Conservation (phyloP, 2,329 filamentous ascomycete genomes). For the Trichophyton verrucosum region DNA sequence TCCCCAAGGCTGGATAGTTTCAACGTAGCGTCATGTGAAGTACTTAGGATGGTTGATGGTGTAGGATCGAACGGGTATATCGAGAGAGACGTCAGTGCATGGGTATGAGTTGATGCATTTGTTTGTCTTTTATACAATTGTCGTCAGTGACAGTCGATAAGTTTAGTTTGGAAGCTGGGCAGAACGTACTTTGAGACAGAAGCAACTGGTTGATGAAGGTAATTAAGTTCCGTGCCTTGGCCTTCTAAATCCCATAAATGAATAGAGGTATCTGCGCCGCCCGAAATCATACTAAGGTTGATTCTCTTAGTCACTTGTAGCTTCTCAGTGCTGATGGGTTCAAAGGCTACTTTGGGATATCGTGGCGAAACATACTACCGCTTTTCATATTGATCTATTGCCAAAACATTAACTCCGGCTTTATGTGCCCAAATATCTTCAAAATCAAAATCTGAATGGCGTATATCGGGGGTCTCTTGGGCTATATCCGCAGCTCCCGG, state of each 20-base stretch:
- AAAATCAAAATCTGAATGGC: conserved; percentile 14
- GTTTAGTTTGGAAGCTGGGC: background rate
- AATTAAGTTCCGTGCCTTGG: conserved; percentile 35
- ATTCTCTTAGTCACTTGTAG: background rate
- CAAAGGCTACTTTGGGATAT: background rate
- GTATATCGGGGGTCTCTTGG: conserved; percentile 5
- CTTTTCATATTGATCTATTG: conserved; percentile 71
- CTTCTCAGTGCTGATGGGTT: background rate
- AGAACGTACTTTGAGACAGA: conserved; percentile 24
- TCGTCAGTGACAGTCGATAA: background rate
- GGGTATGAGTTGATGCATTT: conserved; percentile 30
- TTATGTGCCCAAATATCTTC: conserved; percentile 47
- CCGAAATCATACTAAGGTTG: conserved; percentile 57
- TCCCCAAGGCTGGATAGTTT: conserved; percentile 33
- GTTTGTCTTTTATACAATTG: conserved; percentile 15
- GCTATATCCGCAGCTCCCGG: conserved; percentile 1
- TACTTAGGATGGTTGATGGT: conserved; percentile 35
- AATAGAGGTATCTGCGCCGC: conserved; percentile 72
- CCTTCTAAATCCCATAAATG: conserved; percentile 77
- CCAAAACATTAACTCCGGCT: conserved; percentile 65
- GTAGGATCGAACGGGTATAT: conserved; percentile 39
- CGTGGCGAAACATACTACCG: conserved; percentile 42
- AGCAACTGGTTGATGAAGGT: conserved; percentile 43
- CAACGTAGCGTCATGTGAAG: conserved; percentile 35
- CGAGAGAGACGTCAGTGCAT: conserved; percentile 35